Evolutionary conservation across 495 filamentous ascomycete genomes (phyloP).

Genomic region (Thermothielavioides terrestris): DNA sequence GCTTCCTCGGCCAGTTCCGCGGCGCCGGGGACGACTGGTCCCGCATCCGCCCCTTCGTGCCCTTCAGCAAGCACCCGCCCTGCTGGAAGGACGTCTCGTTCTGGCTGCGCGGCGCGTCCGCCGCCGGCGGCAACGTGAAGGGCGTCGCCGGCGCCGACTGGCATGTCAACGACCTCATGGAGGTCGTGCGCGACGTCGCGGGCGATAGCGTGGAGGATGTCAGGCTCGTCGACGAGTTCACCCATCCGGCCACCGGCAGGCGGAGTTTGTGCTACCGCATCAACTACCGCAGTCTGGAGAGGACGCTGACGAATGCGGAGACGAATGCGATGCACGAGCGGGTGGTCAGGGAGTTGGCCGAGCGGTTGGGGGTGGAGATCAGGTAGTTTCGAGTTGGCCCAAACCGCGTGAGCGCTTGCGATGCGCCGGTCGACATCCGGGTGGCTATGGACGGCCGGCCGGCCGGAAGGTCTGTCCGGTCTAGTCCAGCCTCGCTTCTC

Average conservation of each 20-base stretch:
- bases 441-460: neutral
- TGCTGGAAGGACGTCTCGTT: conserved; percentile 91
- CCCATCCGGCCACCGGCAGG: conserved; percentile 74
- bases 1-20: conserved; percentile 75
- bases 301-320: conserved; percentile 75
- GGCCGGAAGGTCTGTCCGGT: neutral
- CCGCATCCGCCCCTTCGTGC: conserved; percentile 58
- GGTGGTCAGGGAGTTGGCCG: conserved; percentile 53
- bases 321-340: conserved; percentile 64
- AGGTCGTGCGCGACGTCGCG: conserved; percentile 70
- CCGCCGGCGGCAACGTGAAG: conserved; percentile 43
- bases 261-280: conserved; percentile 86
- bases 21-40: conserved; percentile 42
- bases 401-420: neutral
- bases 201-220: conserved; percentile 87
- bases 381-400: conserved; percentile 39
- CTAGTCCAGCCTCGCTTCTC: neutral
- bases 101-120: conserved; percentile 60
- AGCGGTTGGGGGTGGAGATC: conserved; percentile 70
- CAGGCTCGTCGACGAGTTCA: conserved; percentile 68
- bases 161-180: conserved; percentile 97
- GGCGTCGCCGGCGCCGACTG: conserved; percentile 44
- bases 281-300: conserved; percentile 83
- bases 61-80: conserved; percentile 82
- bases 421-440: neutral